Conservation (phyloP, 345 rosid genomes). For the Hibiscus trionum region DNA sequence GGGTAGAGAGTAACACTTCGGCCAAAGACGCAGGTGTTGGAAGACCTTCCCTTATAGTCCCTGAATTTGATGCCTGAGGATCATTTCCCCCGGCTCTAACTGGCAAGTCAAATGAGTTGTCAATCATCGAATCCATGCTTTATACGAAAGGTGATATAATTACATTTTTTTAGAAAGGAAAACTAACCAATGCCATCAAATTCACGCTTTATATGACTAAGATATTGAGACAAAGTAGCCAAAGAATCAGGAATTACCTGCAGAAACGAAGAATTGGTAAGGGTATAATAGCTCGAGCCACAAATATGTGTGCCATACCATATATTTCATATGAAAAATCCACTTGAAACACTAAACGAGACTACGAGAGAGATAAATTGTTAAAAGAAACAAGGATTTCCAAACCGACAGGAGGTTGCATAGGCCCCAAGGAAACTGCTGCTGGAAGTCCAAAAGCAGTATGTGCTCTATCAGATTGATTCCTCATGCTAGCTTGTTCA, state of each 20-base stretch:
- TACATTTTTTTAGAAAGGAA: background rate
- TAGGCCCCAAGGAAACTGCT: conserved; percentile 39
- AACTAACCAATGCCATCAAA: conserved; percentile 46
- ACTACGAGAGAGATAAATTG: background rate
- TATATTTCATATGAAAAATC: background rate
- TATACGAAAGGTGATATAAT: background rate
- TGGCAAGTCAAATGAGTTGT: conserved; percentile 20
- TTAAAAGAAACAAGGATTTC: conserved; percentile 1
- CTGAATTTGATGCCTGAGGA: conserved; percentile 28
- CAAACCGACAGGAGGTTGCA: conserved; percentile 54
- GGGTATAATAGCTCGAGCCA: conserved; percentile 2
- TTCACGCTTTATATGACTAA: conserved; percentile 41
- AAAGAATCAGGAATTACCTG: conserved; percentile 64
- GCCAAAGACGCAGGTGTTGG: conserved; percentile 71
- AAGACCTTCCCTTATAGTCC: conserved; percentile 35
- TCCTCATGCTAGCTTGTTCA: conserved; percentile 35
- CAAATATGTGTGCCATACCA: background rate
- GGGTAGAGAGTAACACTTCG: conserved; percentile 45
- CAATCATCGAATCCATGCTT: conserved; percentile 4
- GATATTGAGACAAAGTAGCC: conserved; percentile 55
- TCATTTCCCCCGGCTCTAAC: conserved; percentile 33
- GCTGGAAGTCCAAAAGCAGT: conserved; percentile 58
- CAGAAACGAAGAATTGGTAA: conserved; percentile 13
- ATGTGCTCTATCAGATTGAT: conserved; percentile 33
- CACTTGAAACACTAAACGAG: background rate